Evolutionary conservation across 1,284 basidiomycete genomes (phyloP).

Genomic region (Ceratobasidium sp.): DNA sequence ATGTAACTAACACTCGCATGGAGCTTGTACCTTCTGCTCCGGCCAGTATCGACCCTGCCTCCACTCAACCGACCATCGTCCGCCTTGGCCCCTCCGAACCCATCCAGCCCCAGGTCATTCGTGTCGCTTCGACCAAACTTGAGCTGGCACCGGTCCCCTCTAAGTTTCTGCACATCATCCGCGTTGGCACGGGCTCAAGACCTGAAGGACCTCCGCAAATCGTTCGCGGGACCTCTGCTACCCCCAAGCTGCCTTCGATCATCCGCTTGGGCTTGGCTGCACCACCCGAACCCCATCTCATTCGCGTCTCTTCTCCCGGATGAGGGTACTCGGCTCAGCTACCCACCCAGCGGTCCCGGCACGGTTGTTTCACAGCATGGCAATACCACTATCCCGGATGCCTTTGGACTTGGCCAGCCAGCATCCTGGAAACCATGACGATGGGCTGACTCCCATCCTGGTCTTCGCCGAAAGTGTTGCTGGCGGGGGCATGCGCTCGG

Average conservation of each 20-base stretch:
- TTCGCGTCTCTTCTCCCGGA: slow-evolving; percentile 30
- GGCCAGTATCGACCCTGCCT: slow-evolving; percentile 2
- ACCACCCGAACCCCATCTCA: slow-evolving; percentile 30
- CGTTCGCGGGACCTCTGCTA: slow-evolving; percentile 21
- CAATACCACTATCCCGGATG: not conserved
- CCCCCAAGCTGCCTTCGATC: slow-evolving; percentile 23
- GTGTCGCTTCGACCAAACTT: slow-evolving; percentile 30
- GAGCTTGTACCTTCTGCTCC: slow-evolving; percentile 5
- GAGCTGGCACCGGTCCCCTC: slow-evolving; percentile 28
- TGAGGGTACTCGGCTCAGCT: slow-evolving; percentile 13
- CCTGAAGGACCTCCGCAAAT: slow-evolving; percentile 21
- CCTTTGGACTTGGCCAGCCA: slow-evolving; percentile 35
- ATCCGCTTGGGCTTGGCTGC: slow-evolving; percentile 27
- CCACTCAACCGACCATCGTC: slow-evolving; percentile 40
- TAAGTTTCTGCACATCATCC: slow-evolving; percentile 26
- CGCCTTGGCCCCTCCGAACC: slow-evolving; percentile 30
- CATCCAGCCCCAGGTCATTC: slow-evolving; percentile 32
- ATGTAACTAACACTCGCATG: slow-evolving; percentile 5
- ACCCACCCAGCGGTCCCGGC: slow-evolving; percentile 19
- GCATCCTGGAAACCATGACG: slow-evolving; percentile 7
- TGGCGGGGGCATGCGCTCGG: not conserved
- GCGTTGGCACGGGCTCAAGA: not conserved
- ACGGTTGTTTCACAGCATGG: slow-evolving; percentile 7
- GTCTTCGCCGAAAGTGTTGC: not conserved
- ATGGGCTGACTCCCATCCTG: slow-evolving; percentile 14